These are phyloP conservation scores for Tolypocladium album DNA, from an alignment of 2,329 filamentous ascomycete genomes.

Conservation along the genomic window DNA sequence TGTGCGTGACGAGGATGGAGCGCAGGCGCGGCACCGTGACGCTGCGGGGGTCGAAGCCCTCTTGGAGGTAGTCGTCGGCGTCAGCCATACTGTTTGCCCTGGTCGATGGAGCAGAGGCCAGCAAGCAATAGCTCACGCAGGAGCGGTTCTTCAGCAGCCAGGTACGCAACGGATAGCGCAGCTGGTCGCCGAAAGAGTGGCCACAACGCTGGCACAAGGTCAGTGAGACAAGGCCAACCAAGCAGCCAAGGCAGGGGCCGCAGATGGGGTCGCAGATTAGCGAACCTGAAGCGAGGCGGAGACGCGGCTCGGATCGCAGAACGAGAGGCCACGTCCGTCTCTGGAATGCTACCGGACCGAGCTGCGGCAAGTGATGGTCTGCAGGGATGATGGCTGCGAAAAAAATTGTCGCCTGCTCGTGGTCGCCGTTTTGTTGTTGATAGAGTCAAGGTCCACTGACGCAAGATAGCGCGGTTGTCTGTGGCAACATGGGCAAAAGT, in stretches of 20 bases:
- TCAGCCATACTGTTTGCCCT: constrained; percentile 40
- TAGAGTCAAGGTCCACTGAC: constrained; percentile 15
- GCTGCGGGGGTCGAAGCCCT: constrained; percentile 72
- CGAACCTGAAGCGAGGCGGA: neutral
- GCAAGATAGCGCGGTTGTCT: constrained; percentile 25
- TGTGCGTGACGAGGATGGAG: constrained; percentile 83
- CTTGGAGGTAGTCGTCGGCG: constrained; percentile 73
- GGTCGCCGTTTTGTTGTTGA: constrained; percentile 5
- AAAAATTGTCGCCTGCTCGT: neutral
- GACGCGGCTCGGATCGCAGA: constrained; percentile 2
- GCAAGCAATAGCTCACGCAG: neutral
- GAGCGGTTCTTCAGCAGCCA: neutral
- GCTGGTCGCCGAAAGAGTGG: neutral
- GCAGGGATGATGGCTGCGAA: constrained; percentile 4
- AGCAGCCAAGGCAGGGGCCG: constrained; percentile 3
- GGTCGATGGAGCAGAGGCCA: neutral
- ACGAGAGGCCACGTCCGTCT: neutral
- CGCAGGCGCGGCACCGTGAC: constrained; percentile 83
- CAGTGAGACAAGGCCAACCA: constrained; percentile 3
- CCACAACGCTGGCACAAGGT: neutral
- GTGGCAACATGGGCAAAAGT: constrained; percentile 22
- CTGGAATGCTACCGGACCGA: neutral
- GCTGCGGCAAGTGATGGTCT: neutral
- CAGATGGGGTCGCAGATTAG: constrained; percentile 2
- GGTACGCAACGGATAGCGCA: neutral